Conservation (phyloP, 495 filamentous ascomycete species). For the Durotheca rogersii region DNA sequence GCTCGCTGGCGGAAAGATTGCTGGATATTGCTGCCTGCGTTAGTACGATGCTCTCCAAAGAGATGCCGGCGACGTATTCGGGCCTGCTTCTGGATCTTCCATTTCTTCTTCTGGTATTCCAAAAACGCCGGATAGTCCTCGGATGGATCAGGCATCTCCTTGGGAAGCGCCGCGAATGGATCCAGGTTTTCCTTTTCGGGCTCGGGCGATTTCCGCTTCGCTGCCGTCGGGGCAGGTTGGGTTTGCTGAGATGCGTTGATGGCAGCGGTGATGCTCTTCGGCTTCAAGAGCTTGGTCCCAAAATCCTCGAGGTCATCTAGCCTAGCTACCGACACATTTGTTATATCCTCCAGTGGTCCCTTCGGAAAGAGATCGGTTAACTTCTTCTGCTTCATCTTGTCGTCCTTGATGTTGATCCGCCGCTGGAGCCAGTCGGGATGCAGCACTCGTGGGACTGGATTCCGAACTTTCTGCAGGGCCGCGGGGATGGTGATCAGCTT, state of each 20-base stretch:
- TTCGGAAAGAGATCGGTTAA: slow-evolving; percentile 92
- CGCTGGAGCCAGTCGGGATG: slow-evolving; percentile 97
- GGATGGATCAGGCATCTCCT: slow-evolving; percentile 79
- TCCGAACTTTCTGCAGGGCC: slow-evolving; percentile 89
- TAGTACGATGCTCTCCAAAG: slow-evolving; percentile 78
- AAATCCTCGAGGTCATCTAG: slow-evolving; percentile 85
- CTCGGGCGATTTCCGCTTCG: slow-evolving; percentile 83
- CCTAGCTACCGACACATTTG: slow-evolving; percentile 57
- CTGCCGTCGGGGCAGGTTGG: slow-evolving; percentile 43
- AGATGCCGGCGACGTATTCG: slow-evolving; percentile 83
- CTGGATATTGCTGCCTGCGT: slow-evolving; percentile 72
- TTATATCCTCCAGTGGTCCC: slow-evolving; percentile 69
- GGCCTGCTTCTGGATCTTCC: slow-evolving; percentile 96
- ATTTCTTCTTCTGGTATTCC: slow-evolving; percentile 96
- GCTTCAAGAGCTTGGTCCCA: slow-evolving; percentile 67
- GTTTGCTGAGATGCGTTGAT: slow-evolving; percentile 47
- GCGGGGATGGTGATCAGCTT: slow-evolving; percentile 99
- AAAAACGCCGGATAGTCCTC: slow-evolving; percentile 90
- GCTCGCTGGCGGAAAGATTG: slow-evolving; percentile 89
- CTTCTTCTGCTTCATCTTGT: slow-evolving; percentile 97
- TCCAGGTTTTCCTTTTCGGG: slow-evolving; percentile 62
- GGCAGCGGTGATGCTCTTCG: slow-evolving; percentile 63
- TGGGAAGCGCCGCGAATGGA: slow-evolving; percentile 80
- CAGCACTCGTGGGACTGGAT: slow-evolving; percentile 87
- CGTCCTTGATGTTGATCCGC: slow-evolving; percentile 90